These are phyloP conservation scores for Suillus variegatus DNA, from an alignment of 768 basidiomycete genomes.

Conservation along the genomic window DNA sequence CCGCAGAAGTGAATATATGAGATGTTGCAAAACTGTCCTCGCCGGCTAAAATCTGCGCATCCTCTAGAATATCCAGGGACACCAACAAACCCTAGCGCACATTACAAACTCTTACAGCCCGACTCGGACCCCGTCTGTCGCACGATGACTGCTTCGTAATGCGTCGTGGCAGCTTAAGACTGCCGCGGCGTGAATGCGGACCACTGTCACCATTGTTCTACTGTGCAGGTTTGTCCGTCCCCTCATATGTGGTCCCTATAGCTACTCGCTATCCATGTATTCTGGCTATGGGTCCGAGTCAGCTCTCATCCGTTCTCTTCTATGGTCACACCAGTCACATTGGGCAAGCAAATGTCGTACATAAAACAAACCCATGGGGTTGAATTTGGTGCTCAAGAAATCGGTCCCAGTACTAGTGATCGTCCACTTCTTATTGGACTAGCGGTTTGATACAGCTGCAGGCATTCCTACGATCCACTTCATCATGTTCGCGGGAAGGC, in stretches of 20 bases:
- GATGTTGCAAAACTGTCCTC: neutral
- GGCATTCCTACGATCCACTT: no score
- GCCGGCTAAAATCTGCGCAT: neutral
- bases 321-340: neutral
- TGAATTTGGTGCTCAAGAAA: neutral
- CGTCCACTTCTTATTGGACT: neutral
- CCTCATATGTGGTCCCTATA: neutral
- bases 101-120: neutral
- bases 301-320: neutral
- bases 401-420: neutral
- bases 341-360: neutral
- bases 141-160: neutral
- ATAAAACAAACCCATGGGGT: neutral
- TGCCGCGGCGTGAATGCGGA: neutral
- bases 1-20: neutral
- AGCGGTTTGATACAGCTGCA: neutral
- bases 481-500: neutral
- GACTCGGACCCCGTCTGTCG: neutral
- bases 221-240: neutral
- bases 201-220: neutral
- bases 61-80: neutral
- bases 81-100: neutral
- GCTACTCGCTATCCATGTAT: neutral
- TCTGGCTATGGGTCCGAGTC: neutral
- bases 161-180: neutral